These are phyloP conservation scores for Auricularia cornea DNA, from an alignment of 768 basidiomycete genomes.

Conservation along the genomic window DNA sequence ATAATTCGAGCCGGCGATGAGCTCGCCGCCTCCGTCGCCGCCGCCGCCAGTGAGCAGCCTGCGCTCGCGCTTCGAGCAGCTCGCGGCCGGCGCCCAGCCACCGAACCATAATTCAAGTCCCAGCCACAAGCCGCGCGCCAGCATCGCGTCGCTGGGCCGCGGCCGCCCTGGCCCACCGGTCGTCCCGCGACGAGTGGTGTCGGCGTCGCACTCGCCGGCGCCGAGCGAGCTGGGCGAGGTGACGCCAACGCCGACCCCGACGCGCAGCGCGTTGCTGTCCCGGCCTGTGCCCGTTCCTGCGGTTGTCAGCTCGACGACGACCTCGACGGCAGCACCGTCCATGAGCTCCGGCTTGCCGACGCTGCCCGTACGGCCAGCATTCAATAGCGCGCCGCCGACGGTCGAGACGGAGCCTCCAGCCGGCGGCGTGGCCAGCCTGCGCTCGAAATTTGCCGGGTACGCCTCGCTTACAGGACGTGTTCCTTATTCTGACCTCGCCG, in stretches of 20 bases:
- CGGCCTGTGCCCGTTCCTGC: constrained; percentile 34
- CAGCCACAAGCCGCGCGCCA: constrained; percentile 9
- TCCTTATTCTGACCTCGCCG: not conserved
- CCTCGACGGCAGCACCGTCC: constrained; percentile 7
- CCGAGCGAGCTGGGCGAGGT: constrained; percentile 12
- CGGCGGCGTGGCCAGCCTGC: constrained; percentile 33
- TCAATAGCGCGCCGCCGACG: not conserved
- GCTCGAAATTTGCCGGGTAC: constrained; percentile 38
- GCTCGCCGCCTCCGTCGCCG: not conserved
- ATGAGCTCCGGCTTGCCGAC: constrained; percentile 6
- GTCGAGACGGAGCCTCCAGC: constrained; percentile 4
- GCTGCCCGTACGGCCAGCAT: not conserved
- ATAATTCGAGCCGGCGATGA: too few species aligned
- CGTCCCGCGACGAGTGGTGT: constrained; percentile 33
- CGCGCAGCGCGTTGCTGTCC: constrained; percentile 23
- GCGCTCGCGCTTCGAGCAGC: constrained; percentile 61
- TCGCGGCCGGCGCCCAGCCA: constrained; percentile 34
- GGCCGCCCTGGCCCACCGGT: constrained; percentile 22
- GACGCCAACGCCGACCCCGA: constrained; percentile 4
- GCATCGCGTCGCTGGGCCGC: constrained; percentile 10
- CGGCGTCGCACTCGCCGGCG: constrained; percentile 9
- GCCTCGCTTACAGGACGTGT: constrained; percentile 15
- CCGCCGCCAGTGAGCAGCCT: constrained; percentile 50
- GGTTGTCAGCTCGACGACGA: constrained; percentile 3
- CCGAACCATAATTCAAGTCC: constrained; percentile 14